A percentile compares a stretch with the other conserved stretches of the same genome.
These are phyloP conservation scores for Cladosporium sp. DNA, from an alignment of 2,329 filamentous ascomycete species.

Conservation along the genomic window DNA sequence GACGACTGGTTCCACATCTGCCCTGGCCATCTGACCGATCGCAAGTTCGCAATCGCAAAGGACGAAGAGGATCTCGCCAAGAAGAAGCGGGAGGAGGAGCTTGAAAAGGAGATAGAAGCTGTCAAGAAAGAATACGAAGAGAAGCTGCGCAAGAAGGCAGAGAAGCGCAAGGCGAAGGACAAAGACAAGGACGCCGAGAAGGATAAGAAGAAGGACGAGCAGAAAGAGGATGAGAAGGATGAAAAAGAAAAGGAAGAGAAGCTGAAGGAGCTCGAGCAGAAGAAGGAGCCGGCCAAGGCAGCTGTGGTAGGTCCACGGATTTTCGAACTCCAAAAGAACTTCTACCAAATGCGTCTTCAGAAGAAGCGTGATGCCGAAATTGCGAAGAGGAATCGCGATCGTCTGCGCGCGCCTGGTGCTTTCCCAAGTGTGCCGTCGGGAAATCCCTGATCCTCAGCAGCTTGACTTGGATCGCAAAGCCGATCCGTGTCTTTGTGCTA, in stretches of 20 bases:
- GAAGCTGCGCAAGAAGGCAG: constrained; percentile 40
- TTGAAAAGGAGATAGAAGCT: constrained; percentile 45
- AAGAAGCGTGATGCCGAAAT: constrained; percentile 73
- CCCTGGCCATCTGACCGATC: constrained; percentile 74
- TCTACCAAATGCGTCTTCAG: constrained; percentile 80
- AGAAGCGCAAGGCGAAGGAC: constrained; percentile 45
- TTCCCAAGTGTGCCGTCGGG: constrained; percentile 82
- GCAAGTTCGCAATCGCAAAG: constrained; percentile 69
- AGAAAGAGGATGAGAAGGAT: constrained; percentile 65
- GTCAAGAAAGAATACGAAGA: constrained; percentile 51
- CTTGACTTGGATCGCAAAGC: neutral
- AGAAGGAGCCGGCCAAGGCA: constrained; percentile 60
- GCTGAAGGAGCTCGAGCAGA: constrained; percentile 38
- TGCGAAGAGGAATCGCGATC: constrained; percentile 75
- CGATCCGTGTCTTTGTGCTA: no score
- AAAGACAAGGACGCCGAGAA: constrained; percentile 60
- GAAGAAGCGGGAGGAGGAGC: constrained; percentile 50
- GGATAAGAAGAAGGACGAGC: constrained; percentile 70
- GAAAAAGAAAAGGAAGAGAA: constrained; percentile 43
- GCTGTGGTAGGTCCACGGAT: constrained; percentile 66
- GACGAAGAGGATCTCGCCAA: constrained; percentile 59
- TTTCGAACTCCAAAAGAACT: constrained; percentile 82
- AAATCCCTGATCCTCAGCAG: constrained; percentile 16
- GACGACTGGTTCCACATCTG: constrained; percentile 91
- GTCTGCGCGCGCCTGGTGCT: constrained; percentile 69